phyloP scores from a whole-genome alignment of 441 rosid species.

The Brassica hybrid region DNA sequence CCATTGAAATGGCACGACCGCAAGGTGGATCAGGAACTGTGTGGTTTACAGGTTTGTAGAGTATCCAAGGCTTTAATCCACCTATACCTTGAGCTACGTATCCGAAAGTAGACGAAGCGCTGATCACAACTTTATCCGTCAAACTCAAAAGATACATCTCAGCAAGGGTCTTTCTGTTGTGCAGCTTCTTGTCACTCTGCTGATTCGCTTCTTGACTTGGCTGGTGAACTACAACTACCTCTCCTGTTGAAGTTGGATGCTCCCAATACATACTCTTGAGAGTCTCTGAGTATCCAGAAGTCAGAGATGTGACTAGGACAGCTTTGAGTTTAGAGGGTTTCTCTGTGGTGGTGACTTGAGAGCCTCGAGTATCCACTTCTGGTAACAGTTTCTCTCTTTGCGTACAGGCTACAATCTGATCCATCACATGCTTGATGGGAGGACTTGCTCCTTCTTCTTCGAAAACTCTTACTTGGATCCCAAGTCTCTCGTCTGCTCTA shows the following conservation, averaged over 20 bases:
- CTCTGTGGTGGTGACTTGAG: no score
- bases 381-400: not conserved
- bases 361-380: not conserved
- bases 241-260: not conserved
- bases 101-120: not conserved
- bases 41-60: slow-evolving; percentile 52
- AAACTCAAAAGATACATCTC: not conserved
- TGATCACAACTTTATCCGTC: not conserved
- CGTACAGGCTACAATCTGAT: not conserved
- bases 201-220: not conserved
- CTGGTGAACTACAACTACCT: not conserved
- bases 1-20: slow-evolving; percentile 60
- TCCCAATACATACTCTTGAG: not conserved
- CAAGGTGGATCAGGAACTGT: slow-evolving; percentile 58
- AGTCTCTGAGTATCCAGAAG: no score
- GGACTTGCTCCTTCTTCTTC: not conserved
- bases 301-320: no score
- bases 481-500: not conserved
- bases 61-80: slow-evolving; percentile 72
- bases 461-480: not conserved
- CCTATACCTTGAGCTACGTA: slow-evolving; percentile 41
- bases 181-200: not conserved
- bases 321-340: no score
- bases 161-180: not conserved
- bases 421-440: not conserved